A percentile compares a stretch with the other conserved stretches of the same genome.
phyloP scores from a whole-genome alignment of 441 rosid genomes.

The Syzygium malaccense region DNA sequence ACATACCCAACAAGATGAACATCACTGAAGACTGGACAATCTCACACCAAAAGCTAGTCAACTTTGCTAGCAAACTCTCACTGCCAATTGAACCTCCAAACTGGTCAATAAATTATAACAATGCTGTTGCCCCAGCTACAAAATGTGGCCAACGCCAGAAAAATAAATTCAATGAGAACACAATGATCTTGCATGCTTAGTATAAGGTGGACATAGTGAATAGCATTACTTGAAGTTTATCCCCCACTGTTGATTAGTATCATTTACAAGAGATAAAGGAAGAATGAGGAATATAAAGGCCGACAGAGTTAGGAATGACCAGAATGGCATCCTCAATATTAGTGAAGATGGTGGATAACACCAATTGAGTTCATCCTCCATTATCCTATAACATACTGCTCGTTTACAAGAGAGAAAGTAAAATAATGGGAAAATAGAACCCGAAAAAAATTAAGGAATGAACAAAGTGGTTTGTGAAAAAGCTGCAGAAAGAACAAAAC shows the following conservation, averaged over 20 bases:
- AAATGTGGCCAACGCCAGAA: not conserved
- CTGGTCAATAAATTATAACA: not conserved
- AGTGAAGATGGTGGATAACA: not conserved
- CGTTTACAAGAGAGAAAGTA: not conserved
- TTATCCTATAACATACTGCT: not conserved
- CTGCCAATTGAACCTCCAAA: not conserved
- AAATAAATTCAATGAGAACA: not conserved
- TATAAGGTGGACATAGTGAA: not conserved
- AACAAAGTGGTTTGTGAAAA: not conserved
- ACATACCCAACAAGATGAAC: not conserved
- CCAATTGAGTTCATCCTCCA: not conserved
- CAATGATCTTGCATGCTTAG: not conserved
- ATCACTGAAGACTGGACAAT: not conserved
- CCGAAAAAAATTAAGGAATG: not conserved
- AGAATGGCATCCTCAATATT: not conserved
- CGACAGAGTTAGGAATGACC: not conserved
- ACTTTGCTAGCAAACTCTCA: not conserved
- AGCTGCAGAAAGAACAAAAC: not conserved
- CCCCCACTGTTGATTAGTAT: not conserved
- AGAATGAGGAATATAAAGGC: not conserved
- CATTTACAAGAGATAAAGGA: not conserved
- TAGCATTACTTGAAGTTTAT: not conserved
- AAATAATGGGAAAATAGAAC: not conserved
- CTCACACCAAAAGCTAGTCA: not conserved
- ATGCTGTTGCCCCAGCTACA: not conserved